A percentile compares a stretch with the other conserved stretches of the same genome.
Evolutionary conservation across 257 asterid genomes (phyloP).

Genomic region (Nemophila menziesii): DNA sequence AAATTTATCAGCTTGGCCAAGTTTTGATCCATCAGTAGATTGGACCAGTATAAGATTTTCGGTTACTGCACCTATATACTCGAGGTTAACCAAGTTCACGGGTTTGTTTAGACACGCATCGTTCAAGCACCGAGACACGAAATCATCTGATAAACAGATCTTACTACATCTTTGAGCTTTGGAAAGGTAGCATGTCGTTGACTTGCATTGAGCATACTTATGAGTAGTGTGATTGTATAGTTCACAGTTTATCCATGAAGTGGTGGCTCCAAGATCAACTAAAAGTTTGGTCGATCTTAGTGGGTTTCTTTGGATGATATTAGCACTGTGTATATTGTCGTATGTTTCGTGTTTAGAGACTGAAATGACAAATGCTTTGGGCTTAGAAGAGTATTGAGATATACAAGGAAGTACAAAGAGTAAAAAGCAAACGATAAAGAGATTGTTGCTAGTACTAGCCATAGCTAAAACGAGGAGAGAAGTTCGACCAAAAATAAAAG

Average conservation of each 20-base stretch:
- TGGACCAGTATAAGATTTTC: constrained; percentile 3
- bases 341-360: constrained; percentile 6
- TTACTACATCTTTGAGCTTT: constrained; percentile 1
- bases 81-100: neutral
- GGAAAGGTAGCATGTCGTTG: neutral
- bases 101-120: neutral
- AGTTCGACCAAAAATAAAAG: neutral
- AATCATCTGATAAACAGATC: neutral
- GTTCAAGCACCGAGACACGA: neutral
- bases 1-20: neutral
- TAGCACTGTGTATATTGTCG: too few species aligned
- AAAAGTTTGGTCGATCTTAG: constrained; percentile 2
- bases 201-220: neutral
- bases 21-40: constrained; percentile 2
- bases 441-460: neutral
- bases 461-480: neutral
- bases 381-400: neutral
- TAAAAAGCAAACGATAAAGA: neutral
- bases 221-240: constrained; percentile 5
- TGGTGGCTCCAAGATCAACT: constrained; percentile 8
- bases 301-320: constrained; percentile 2
- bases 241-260: constrained; percentile 8
- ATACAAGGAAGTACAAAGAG: neutral
- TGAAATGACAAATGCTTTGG: neutral
- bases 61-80: neutral